Percentiles rank a stretch among this genome's conserved stretches.
Evolutionary conservation across 1,139 yeast genomes (phyloP).

Genomic region (Suhomyces atakaporum): DNA sequence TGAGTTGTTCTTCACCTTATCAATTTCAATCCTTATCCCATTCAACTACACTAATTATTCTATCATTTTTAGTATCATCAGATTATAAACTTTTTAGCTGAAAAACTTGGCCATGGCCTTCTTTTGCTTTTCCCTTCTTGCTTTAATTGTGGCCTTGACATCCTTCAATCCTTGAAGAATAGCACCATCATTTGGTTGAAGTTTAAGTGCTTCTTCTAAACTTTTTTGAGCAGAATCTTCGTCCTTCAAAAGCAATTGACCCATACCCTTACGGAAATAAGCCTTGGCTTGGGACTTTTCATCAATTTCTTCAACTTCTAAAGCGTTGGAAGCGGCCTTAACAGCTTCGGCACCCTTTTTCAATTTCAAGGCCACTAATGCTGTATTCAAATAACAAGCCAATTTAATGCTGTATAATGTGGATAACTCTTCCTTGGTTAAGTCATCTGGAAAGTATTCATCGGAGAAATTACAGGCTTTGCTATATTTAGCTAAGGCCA

Average conservation of each 20-base stretch:
- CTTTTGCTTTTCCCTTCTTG: slow-evolving; percentile 68
- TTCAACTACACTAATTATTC: too few species aligned
- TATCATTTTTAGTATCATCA: too few species aligned
- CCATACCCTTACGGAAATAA: slow-evolving; percentile 80
- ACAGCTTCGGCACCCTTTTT: slow-evolving; percentile 59
- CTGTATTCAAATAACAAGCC: slow-evolving; percentile 68
- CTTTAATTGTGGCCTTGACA: slow-evolving; percentile 54
- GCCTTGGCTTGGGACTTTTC: slow-evolving; percentile 81
- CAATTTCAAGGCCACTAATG: slow-evolving; percentile 72
- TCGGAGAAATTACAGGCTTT: slow-evolving; percentile 70
- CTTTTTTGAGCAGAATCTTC: slow-evolving; percentile 70
- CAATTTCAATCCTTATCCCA: too few species aligned
- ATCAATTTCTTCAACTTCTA: slow-evolving; percentile 61
- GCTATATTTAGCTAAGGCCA: slow-evolving; percentile 65
- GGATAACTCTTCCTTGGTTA: slow-evolving; percentile 53
- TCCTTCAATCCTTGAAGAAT: slow-evolving; percentile 67
- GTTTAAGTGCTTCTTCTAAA: slow-evolving; percentile 63
- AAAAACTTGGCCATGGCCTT: slow-evolving; percentile 88
- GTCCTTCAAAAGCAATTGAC: slow-evolving; percentile 62
- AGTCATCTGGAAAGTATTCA: slow-evolving; percentile 75
- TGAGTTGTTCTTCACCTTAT: too few species aligned
- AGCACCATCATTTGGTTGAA: slow-evolving; percentile 76
- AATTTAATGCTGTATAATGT: slow-evolving; percentile 56
- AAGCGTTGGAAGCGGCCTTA: slow-evolving; percentile 63
- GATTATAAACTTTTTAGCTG: slow-evolving; percentile 13